Base-by-base conservation (phyloP, 345 rosid genomes). In the Firmiana major region DNA sequence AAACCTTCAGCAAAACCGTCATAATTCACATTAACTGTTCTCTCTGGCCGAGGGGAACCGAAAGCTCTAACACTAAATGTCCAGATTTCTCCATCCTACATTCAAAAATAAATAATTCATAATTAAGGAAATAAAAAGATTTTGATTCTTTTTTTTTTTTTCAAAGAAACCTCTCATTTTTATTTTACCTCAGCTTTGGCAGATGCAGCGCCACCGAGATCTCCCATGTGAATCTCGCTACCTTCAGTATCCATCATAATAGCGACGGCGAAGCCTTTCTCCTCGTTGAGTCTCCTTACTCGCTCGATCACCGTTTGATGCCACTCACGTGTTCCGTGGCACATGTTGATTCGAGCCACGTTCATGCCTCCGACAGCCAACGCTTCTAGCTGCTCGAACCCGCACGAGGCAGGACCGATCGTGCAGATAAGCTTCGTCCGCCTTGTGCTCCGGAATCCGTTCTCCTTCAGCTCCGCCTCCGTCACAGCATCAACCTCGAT, bases 201-300 rank as follows among this genome's bases (percentile, higher is more conserved):
- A 1, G 99, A 91, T 58, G 97, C 74, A 46, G 91, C 97, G 5
- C 97, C 97, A 49, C 97, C 97, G 1, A 97, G 89, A 78, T 97
- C 98, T n/a, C 93, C 97, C 99, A 97, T 97, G 80, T 92, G 99
- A 84, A 97, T 97, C 90, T 97, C 99, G 67, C 99, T 97, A 15
- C 99, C 99, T 89, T 97, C 98, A 26, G 99, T 97, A 60, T 97
- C 99, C 99, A 97, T 97, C 99, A 97, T 97, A 67, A 97, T 89
- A 1, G 99, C 99, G 45, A 97, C 99, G 0, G 99, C 98, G 67
- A 81, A 94, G 0, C 99, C 99, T 83, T 94, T 97, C 86, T 97
- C 98, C 74, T 92, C 97, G 75, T 97, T 97, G 78, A 97, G 87
- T 78, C 84, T 87, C 80, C 98, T 78, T 4, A 97, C 97, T 9